These are phyloP conservation scores for Fistulinella prunicolor DNA, from an alignment of 768 basidiomycete species.

Conservation along the genomic window DNA sequence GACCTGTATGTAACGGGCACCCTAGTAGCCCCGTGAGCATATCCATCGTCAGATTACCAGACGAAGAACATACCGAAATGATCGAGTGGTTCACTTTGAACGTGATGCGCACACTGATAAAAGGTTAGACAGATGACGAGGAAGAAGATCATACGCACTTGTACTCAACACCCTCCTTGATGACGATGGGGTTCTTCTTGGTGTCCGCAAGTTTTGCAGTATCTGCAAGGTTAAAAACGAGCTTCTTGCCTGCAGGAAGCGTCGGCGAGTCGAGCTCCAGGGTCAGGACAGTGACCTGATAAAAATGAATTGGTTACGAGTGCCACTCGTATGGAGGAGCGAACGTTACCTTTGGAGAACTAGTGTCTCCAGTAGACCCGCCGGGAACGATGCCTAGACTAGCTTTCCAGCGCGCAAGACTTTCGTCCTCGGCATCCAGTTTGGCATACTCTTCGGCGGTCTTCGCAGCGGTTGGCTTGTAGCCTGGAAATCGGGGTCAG, in stretches of 20 bases:
- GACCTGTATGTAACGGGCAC: slow-evolving; percentile 83
- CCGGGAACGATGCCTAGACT: slow-evolving; percentile 79
- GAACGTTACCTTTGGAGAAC: slow-evolving; percentile 62
- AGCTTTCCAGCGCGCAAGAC: slow-evolving; percentile 93
- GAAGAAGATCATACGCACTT: slow-evolving; percentile 45
- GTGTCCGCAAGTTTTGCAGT: slow-evolving; percentile 41
- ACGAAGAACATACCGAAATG: slow-evolving; percentile 56
- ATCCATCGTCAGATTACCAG: neutral
- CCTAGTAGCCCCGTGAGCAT: slow-evolving; percentile 42
- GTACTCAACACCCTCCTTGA: slow-evolving; percentile 88
- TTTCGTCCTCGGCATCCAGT: slow-evolving; percentile 89
- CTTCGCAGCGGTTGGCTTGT: slow-evolving; percentile 69
- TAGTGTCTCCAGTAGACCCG: slow-evolving; percentile 33
- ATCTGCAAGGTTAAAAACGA: slow-evolving; percentile 66
- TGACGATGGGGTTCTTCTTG: slow-evolving; percentile 75
- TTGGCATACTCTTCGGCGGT: slow-evolving; percentile 78
- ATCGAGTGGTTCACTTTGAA: slow-evolving; percentile 91
- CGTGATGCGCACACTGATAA: slow-evolving; percentile 65
- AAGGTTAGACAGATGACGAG: slow-evolving; percentile 2
- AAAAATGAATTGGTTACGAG: slow-evolving; percentile 20
- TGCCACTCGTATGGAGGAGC: slow-evolving; percentile 3
- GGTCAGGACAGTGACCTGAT: slow-evolving; percentile 65
- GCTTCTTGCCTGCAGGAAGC: slow-evolving; percentile 55
- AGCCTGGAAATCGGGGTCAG: slow-evolving; percentile 48
- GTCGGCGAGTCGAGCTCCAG: slow-evolving; percentile 81